These are phyloP conservation scores for Helotiales sp. DNA, from an alignment of 2,329 filamentous ascomycete species.

Conservation along the genomic window DNA sequence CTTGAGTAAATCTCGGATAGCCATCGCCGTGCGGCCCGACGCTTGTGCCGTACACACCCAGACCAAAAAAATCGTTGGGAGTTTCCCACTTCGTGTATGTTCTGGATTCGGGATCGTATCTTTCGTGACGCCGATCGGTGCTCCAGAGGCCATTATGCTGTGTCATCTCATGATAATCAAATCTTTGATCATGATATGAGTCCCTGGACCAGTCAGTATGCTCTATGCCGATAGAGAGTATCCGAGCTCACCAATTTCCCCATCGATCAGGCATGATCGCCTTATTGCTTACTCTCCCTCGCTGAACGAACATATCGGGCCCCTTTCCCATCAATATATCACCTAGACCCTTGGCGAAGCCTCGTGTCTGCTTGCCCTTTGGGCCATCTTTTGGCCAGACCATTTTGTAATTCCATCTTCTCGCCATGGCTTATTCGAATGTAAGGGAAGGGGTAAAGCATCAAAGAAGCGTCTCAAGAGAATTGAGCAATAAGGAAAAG, in stretches of 20 bases:
- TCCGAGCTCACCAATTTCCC: slow-evolving; percentile 31
- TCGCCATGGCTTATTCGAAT: neutral
- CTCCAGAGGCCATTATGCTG: neutral
- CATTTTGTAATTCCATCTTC: slow-evolving; percentile 20
- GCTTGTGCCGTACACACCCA: slow-evolving; percentile 12
- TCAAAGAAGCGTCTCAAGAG: neutral
- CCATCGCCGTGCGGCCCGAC: slow-evolving; percentile 3
- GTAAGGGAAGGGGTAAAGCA: neutral
- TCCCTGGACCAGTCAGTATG: slow-evolving; percentile 25
- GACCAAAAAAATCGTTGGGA: slow-evolving; percentile 20
- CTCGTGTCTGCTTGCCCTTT: slow-evolving; percentile 26
- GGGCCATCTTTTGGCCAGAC: slow-evolving; percentile 35
- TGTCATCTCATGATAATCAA: neutral
- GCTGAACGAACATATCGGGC: slow-evolving; percentile 42
- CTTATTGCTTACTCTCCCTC: slow-evolving; percentile 13
- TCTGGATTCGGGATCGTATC: slow-evolving; percentile 33
- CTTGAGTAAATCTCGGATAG: slow-evolving; percentile 29
- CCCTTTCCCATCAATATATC: slow-evolving; percentile 41
- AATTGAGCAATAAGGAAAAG: neutral
- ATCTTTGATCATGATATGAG: slow-evolving; percentile 26
- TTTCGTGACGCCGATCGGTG: slow-evolving; percentile 14
- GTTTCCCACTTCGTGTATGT: slow-evolving; percentile 29
- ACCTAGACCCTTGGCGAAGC: slow-evolving; percentile 32
- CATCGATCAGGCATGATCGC: slow-evolving; percentile 30
- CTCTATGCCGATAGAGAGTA: neutral